Conservation (phyloP, 768 basidiomycete genomes). For the Boletus huronensis region DNA sequence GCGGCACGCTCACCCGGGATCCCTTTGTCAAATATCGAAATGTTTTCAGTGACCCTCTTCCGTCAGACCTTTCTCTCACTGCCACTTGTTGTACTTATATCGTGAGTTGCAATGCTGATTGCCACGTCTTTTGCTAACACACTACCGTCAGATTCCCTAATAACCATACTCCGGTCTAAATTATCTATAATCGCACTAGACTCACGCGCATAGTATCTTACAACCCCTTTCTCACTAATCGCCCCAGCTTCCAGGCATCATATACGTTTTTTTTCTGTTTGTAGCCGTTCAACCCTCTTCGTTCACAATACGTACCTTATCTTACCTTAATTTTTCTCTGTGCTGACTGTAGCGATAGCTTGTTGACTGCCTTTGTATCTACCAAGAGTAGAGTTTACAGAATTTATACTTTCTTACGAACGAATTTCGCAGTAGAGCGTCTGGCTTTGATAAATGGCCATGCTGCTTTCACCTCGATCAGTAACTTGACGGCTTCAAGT, state of each 20-base stretch:
- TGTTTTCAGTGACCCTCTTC: background rate
- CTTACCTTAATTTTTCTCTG: background rate
- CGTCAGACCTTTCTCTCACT: background rate
- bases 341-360: constrained; percentile 21
- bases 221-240: background rate
- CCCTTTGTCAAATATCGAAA: background rate
- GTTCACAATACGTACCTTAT: constrained; percentile 2
- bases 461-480: background rate
- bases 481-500: background rate
- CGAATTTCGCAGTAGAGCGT: background rate
- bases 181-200: background rate
- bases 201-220: background rate
- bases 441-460: background rate
- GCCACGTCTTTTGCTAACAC: background rate
- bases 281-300: background rate
- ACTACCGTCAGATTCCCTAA: constrained; percentile 1
- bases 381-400: constrained; percentile 1
- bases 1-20: background rate
- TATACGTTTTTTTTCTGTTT: constrained; percentile 2
- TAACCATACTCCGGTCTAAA: background rate
- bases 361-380: background rate
- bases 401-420: background rate
- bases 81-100: background rate
- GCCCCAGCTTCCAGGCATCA: background rate
- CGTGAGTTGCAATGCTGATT: constrained; percentile 2